Conservation (phyloP, 2,329 filamentous ascomycete species). For the Fragosphaeria purpurea region DNA sequence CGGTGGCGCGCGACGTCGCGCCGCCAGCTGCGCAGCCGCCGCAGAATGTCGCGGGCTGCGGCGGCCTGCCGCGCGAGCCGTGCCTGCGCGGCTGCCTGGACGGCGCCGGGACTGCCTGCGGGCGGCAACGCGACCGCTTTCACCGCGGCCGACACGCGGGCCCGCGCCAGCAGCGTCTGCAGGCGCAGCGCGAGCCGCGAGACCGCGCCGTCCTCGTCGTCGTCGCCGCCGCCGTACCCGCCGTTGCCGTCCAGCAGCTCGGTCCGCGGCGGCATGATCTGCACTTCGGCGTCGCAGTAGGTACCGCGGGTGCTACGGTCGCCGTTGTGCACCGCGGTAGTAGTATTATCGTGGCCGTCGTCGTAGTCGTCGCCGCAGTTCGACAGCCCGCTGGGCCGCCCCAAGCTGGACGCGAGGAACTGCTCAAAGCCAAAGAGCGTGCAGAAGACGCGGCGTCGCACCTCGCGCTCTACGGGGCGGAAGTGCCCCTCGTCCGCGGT, state of each 20-base stretch:
- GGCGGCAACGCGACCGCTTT: not conserved
- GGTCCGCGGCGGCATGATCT: not conserved
- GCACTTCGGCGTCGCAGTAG: not conserved
- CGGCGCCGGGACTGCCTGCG: too few relatives aligned
- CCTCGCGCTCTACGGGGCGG: not conserved
- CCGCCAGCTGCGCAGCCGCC: not conserved
- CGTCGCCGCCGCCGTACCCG: not conserved
- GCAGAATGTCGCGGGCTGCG: not conserved
- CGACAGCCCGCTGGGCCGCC: not conserved
- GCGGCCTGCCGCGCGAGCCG: not conserved
- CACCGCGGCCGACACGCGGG: not conserved
- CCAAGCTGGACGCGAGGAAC: not conserved
- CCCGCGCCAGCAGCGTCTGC: not conserved
- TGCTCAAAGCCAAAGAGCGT: slow-evolving; percentile 2
- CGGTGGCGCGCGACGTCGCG: not conserved
- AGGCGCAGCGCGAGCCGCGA: not conserved
- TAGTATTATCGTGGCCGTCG: too few relatives aligned
- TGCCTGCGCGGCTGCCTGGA: not conserved
- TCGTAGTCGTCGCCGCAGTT: not conserved
- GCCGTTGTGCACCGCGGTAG: too few relatives aligned
- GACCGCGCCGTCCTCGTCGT: slow-evolving; percentile 1
- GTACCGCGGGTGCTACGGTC: too few relatives aligned
- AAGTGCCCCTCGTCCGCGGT: not conserved
- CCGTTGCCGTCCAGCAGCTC: not conserved
- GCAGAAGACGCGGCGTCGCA: not conserved